Conservation (phyloP, 1,284 basidiomycete species). For the Naganishia sp. region DNA sequence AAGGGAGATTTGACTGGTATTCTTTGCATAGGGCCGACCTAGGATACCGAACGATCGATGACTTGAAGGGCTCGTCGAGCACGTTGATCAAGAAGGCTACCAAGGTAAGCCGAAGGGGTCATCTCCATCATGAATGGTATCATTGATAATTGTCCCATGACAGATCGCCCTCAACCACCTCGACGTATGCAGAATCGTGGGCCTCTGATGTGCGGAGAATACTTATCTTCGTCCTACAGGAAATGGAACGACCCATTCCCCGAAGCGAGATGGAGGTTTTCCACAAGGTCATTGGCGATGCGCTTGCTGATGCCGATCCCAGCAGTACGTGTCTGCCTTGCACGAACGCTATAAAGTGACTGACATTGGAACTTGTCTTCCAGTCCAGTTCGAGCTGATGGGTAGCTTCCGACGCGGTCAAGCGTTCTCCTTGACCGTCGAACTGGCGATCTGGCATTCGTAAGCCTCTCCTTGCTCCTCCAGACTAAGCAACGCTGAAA, state of each 20-base stretch:
- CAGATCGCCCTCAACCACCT: conserved; percentile 12
- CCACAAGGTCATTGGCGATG: not conserved
- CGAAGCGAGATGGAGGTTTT: conserved; percentile 12
- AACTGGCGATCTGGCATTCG: conserved; percentile 45
- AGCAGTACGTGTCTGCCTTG: not conserved
- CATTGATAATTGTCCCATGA: not conserved
- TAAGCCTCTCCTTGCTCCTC: conserved; percentile 27
- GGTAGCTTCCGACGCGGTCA: conserved; percentile 45
- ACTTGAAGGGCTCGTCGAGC: not conserved
- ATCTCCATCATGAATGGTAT: not conserved
- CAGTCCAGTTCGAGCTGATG: conserved; percentile 45
- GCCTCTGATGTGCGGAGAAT: too few species aligned
- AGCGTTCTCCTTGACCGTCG: conserved; percentile 41
- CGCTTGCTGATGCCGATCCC: conserved; percentile 6
- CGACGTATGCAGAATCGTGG: not conserved
- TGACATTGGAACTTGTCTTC: not conserved
- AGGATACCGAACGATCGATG: conserved; percentile 39
- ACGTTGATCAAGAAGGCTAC: conserved; percentile 16
- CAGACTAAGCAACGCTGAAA: too few species aligned
- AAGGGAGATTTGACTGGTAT: not conserved
- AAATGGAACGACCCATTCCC: conserved; percentile 21
- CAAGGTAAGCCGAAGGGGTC: not conserved
- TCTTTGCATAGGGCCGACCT: conserved; percentile 33
- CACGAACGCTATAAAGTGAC: not conserved
- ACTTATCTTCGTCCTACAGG: conserved; percentile 4